phyloP scores from a whole-genome alignment of 108 stramenopile species.

The Bacterosira constricta region DNA sequence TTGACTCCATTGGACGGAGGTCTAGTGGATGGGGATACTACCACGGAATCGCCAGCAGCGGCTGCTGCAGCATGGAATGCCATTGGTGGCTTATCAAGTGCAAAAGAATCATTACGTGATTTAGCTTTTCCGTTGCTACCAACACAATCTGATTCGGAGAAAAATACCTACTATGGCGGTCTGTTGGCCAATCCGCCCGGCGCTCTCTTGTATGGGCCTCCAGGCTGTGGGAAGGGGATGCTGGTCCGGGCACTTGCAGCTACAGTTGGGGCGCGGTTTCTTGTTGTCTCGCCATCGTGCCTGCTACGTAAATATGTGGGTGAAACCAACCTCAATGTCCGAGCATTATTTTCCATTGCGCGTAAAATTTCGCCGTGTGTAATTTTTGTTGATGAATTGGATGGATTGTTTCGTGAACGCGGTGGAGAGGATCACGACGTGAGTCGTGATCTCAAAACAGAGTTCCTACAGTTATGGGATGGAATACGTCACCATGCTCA shows the following conservation, averaged over 20 bases:
- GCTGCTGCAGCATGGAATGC: constrained; percentile 43
- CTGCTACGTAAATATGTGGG: constrained; percentile 93
- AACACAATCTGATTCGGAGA: not conserved
- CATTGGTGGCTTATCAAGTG: constrained; percentile 47
- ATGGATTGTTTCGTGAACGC: constrained; percentile 88
- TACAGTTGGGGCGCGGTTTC: constrained; percentile 80
- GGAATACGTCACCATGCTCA: constrained; percentile 53
- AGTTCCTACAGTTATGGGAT: constrained; percentile 97
- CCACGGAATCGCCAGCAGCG: constrained; percentile 9
- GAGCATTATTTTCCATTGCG: constrained; percentile 90
- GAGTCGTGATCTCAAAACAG: constrained; percentile 92
- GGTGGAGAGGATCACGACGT: constrained; percentile 88
- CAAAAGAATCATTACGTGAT: constrained; percentile 49
- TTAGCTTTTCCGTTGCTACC: constrained; percentile 46
- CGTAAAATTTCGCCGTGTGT: constrained; percentile 68
- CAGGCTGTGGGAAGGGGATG: constrained; percentile 92
- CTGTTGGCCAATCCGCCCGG: constrained; percentile 59
- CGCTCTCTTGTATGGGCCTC: constrained; percentile 78
- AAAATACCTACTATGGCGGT: constrained; percentile 41
- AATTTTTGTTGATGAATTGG: constrained; percentile 95
- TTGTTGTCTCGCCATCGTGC: constrained; percentile 89
- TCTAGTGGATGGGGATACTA: not conserved
- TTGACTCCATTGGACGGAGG: constrained; percentile 37
- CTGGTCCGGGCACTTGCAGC: constrained; percentile 83
- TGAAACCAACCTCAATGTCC: constrained; percentile 92